Evolutionary conservation across 441 rosid species (phyloP).

Genomic region (Pelargonium cotyledonis): DNA sequence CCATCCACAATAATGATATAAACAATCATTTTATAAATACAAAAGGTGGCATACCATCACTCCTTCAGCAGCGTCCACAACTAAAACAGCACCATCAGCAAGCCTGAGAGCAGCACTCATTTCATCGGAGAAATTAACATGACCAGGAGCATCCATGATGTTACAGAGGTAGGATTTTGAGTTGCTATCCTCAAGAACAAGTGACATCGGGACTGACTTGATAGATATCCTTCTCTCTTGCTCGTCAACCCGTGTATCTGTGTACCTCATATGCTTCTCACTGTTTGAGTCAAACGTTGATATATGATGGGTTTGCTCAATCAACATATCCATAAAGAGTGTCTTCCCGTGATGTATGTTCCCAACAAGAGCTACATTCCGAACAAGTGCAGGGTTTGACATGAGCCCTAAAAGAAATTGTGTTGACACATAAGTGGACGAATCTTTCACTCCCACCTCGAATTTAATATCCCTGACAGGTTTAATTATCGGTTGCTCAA

Average conservation of each 20-base stretch:
- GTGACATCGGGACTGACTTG: conserved; percentile 92
- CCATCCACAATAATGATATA: neutral
- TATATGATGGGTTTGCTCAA: conserved; percentile 93
- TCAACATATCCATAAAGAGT: conserved; percentile 91
- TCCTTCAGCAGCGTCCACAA: conserved; percentile 98
- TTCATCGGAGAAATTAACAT: conserved; percentile 92
- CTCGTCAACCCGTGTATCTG: conserved; percentile 89
- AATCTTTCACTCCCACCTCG: conserved; percentile 90
- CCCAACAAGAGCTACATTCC: conserved; percentile 93
- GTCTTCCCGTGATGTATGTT: conserved; percentile 92
- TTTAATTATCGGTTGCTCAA: conserved; percentile 76
- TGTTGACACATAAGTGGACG: conserved; percentile 79
- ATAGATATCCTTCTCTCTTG: conserved; percentile 93
- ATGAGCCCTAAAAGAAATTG: conserved; percentile 89
- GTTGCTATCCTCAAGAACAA: conserved; percentile 88
- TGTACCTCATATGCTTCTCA: conserved; percentile 90
- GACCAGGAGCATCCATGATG: conserved; percentile 93
- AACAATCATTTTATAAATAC: conserved; percentile 7
- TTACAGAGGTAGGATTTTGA: conserved; percentile 87
- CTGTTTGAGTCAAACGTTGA: conserved; percentile 65
- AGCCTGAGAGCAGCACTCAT: conserved; percentile 95
- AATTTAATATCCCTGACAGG: conserved; percentile 70
- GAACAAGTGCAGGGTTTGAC: conserved; percentile 77
- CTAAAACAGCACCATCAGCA: conserved; percentile 85
- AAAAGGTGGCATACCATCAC: conserved; percentile 38